Percentiles rank a stretch among this genome's conserved stretches.
Conservation (phyloP, 2,329 filamentous ascomycete species). For the Annulohypoxylon truncatum region DNA sequence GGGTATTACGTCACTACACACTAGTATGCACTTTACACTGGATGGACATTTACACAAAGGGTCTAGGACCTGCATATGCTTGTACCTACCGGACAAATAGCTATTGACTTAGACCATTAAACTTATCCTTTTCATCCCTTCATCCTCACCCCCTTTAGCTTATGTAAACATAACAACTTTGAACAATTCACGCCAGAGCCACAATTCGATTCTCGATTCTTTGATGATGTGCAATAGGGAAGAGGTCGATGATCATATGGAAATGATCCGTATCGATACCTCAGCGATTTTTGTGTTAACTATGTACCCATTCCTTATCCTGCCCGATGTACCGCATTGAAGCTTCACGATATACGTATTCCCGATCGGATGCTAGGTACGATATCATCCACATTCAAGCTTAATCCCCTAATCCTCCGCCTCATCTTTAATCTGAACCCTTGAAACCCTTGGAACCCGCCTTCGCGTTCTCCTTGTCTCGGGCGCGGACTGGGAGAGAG, state of each 20-base stretch:
- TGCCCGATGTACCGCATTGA: not conserved
- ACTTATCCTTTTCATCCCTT: not conserved
- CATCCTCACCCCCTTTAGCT: no score
- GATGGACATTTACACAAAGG: no score
- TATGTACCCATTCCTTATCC: not conserved
- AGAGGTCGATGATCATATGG: not conserved
- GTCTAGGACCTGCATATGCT: no score
- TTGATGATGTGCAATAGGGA: not conserved
- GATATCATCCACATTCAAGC: not conserved
- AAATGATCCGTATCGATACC: not conserved
- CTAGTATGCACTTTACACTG: no score
- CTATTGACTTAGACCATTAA: not conserved
- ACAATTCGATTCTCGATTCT: not conserved
- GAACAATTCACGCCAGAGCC: not conserved
- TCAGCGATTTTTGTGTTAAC: not conserved
- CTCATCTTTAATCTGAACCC: not conserved
- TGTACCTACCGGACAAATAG: not conserved
- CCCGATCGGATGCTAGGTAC: not conserved
- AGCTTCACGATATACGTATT: not conserved
- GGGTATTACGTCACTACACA: not conserved
- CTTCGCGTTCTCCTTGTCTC: not conserved
- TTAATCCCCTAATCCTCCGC: not conserved
- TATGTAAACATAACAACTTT: not conserved
- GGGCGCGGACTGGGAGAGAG: not conserved
- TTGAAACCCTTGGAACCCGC: not conserved